phyloP scores from a whole-genome alignment of 2,329 filamentous ascomycete genomes.

The Talaromyces sp. region DNA sequence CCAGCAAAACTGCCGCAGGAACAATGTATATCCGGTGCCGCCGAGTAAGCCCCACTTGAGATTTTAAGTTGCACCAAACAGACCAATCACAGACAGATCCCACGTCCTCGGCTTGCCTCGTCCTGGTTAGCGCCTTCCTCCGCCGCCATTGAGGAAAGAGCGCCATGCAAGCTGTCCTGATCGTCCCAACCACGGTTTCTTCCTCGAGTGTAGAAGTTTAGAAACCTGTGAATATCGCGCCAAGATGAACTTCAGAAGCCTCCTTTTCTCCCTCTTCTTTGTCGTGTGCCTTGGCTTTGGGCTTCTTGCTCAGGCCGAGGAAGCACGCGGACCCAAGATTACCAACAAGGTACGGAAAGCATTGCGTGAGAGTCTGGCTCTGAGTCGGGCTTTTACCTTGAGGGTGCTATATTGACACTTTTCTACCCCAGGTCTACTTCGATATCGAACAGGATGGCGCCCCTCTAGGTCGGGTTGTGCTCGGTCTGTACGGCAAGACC shows the following conservation, averaged over 20 bases:
- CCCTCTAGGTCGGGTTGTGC: slow-evolving; percentile 56
- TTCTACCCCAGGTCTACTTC: slow-evolving; percentile 53
- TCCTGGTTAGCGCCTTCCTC: not conserved
- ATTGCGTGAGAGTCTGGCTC: not conserved
- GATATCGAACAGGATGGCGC: slow-evolving; percentile 62
- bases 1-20: slow-evolving; percentile 15
- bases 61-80: not conserved
- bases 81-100: slow-evolving; percentile 3
- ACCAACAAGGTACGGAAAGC: slow-evolving; percentile 70
- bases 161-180: slow-evolving; percentile 12
- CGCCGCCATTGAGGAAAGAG: slow-evolving; percentile 7
- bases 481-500: slow-evolving; percentile 65
- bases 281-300: slow-evolving; percentile 66
- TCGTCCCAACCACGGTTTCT: not conserved
- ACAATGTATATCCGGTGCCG: slow-evolving; percentile 29
- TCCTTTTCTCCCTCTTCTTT: slow-evolving; percentile 63
- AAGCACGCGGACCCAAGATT: slow-evolving; percentile 76
- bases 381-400: too few relatives aligned
- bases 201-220: not conserved
- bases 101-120: slow-evolving; percentile 20
- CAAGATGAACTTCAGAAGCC: slow-evolving; percentile 31
- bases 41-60: not conserved
- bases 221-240: slow-evolving; percentile 10
- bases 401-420: not conserved
- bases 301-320: slow-evolving; percentile 63